phyloP scores from a whole-genome alignment of 257 asterid genomes.

The Solanum bulbocastanum region DNA sequence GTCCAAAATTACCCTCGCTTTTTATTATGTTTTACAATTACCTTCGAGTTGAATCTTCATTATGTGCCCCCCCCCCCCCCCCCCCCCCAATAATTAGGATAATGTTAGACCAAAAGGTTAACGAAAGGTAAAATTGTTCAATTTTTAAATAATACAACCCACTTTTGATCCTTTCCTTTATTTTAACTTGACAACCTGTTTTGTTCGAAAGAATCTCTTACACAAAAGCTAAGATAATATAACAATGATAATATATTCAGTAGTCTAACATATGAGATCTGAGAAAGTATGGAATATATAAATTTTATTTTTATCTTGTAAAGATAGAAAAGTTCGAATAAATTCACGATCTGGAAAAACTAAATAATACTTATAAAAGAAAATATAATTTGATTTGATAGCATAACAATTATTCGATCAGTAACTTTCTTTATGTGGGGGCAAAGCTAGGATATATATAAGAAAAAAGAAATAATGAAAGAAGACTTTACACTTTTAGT shows the following conservation, averaged over 20 bases:
- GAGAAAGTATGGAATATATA: rapidly evolving
- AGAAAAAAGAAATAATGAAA: not conserved
- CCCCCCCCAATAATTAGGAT: not conserved
- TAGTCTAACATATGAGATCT: not conserved
- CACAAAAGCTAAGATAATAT: not conserved
- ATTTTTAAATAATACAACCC: not conserved
- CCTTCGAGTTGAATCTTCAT: not conserved
- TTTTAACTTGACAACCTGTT: not conserved
- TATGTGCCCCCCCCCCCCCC: no score
- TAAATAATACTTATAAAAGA: not conserved
- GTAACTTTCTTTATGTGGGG: not conserved
- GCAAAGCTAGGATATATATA: not conserved
- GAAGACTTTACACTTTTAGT: not conserved
- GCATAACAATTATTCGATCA: not conserved
- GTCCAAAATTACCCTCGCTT: not conserved
- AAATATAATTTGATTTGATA: not conserved
- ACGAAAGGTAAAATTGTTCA: not conserved
- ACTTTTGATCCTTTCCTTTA: not conserved
- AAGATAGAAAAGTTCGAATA: not conserved
- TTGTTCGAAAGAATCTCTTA: not conserved
- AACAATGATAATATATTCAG: no score
- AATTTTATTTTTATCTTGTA: not conserved
- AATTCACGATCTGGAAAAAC: not conserved
- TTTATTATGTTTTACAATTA: no score
- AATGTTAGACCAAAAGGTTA: not conserved